Base-by-base conservation (phyloP, 2,329 filamentous ascomycete genomes). In the Corniculantispora saksenae region DNA sequence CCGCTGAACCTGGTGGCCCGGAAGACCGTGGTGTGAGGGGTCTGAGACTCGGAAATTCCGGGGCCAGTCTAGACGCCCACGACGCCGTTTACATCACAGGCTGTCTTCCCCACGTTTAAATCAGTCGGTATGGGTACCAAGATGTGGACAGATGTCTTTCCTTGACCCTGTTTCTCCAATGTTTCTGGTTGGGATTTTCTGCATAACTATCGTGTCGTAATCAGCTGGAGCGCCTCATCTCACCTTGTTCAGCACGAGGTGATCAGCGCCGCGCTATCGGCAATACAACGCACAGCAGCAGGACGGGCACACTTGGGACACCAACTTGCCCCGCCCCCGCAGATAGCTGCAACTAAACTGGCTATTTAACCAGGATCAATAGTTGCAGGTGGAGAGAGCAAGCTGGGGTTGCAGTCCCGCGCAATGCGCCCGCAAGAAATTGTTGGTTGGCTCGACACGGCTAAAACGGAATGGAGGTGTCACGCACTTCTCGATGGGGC, bases 21-120 rank as follows among this genome's bases (percentile, higher is more conserved):
- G 56, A 59, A 59, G 56, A 4, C 56, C 56, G 43, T 48, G 29
- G 27, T 38, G 35, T 23, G 56, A 47, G 55, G 38, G 38, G 40
- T 7, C 23, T 29, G 15, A 1, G 15, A 7, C 54, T 17, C 56
- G 56, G 56, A 17, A 48, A 48, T 35, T 47, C 56, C 56, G 56
- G 53, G 3, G n/a, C 19, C 29, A 38, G 53, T 19, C 53, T 21
- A 6, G 32, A 55, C 53, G 53, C 53, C 53, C 53, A 13, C 10
- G 32, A 55, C 53, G 53, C 53, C 53, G 1, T 55, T 32, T 25
- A 55, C 53, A 53, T 53, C 50, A 53, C 50, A 29, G 23, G 50
- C n/a, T 25, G 8, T n/a, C n/a, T n/a, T n/a, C 27, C 50, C 32
- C 32, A 32, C n/a, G n/a, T n/a, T n/a, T n/a, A n/a, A 10, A 32